A percentile compares a stretch with the other conserved stretches of the same genome.
These are phyloP conservation scores for Aspergillus niger DNA, from an alignment of 2,329 filamentous ascomycete species.

Conservation along the genomic window DNA sequence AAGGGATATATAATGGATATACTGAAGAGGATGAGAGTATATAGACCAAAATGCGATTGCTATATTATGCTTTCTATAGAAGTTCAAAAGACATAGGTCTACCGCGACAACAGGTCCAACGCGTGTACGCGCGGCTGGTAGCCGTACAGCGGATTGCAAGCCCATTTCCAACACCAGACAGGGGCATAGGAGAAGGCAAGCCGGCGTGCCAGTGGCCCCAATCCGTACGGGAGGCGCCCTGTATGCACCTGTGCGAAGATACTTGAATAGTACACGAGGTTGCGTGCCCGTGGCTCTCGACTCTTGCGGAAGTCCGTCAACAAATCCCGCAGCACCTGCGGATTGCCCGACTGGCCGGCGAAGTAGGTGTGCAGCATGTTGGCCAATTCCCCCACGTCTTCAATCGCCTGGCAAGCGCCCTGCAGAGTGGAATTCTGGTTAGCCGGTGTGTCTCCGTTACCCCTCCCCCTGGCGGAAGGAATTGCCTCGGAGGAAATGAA, in stretches of 20 bases:
- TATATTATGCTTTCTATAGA: too few relatives aligned
- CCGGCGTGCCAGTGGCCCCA: background rate
- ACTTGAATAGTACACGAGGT: conserved; percentile 1
- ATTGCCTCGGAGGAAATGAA: too few relatives aligned
- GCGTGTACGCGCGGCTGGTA: conserved; percentile 2
- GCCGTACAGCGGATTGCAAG: conserved; percentile 2
- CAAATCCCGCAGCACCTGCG: background rate
- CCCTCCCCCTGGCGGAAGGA: too few relatives aligned
- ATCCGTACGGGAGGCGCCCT: background rate
- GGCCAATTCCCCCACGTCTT: conserved; percentile 3
- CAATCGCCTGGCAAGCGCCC: conserved; percentile 11
- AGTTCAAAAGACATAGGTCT: background rate
- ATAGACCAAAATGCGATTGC: too few relatives aligned
- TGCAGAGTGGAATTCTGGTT: background rate
- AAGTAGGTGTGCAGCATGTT: background rate
- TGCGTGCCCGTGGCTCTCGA: background rate
- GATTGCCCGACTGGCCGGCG: background rate
- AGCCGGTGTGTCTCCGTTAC: background rate
- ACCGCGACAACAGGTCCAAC: background rate
- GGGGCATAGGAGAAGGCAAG: background rate
- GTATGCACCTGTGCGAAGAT: conserved; percentile 3
- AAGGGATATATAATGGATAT: too few relatives aligned
- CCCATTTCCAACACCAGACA: conserved; percentile 1
- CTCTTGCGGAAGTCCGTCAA: background rate
- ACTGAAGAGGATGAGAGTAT: too few relatives aligned